Evolutionary conservation across 495 filamentous ascomycete species (phyloP).

Genomic region (Talaromyces wortmannii): DNA sequence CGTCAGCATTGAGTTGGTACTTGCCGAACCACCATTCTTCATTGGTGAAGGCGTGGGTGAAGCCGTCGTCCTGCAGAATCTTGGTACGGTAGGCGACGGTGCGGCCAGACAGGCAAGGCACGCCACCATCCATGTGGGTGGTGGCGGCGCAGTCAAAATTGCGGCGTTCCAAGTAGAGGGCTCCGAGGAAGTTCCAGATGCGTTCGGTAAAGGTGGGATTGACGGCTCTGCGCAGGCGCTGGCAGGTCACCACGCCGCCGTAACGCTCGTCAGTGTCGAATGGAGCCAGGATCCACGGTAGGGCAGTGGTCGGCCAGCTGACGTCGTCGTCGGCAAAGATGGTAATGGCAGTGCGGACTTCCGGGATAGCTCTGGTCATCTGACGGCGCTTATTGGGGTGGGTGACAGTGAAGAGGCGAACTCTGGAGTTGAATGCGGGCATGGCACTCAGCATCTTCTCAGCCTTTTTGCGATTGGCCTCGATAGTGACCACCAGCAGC

Average conservation of each 20-base stretch:
- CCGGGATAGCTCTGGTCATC: conserved; percentile 72
- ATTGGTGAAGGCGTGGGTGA: conserved; percentile 64
- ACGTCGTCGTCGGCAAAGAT: conserved; percentile 87
- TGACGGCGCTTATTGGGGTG: conserved; percentile 79
- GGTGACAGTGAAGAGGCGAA: conserved; percentile 44
- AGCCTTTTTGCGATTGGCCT: conserved; percentile 51
- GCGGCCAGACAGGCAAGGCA: conserved; percentile 82
- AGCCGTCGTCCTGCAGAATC: conserved; percentile 71
- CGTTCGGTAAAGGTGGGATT: conserved; percentile 47
- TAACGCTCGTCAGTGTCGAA: conserved; percentile 67
- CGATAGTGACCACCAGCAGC: conserved; percentile 58
- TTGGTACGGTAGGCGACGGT: conserved; percentile 77
- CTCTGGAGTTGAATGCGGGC: conserved; percentile 34
- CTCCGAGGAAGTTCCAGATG: conserved; percentile 72
- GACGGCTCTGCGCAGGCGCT: conserved; percentile 62
- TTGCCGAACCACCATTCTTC: conserved; percentile 62
- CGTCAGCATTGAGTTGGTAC: conserved; percentile 72
- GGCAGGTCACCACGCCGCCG: conserved; percentile 78
- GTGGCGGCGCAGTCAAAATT: conserved; percentile 89
- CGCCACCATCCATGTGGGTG: conserved; percentile 76
- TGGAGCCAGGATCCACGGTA: conserved; percentile 78
- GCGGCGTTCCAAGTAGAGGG: conserved; percentile 73
- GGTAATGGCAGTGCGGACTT: conserved; percentile 66
- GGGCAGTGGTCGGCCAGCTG: conserved; percentile 67
- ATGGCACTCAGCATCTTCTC: conserved; percentile 44